Evolutionary conservation across 371 early-diverging fungal species (phyloP), one percentile per base, ranked within the genome.

Genomic region (Blakeslea trispora): DNA sequence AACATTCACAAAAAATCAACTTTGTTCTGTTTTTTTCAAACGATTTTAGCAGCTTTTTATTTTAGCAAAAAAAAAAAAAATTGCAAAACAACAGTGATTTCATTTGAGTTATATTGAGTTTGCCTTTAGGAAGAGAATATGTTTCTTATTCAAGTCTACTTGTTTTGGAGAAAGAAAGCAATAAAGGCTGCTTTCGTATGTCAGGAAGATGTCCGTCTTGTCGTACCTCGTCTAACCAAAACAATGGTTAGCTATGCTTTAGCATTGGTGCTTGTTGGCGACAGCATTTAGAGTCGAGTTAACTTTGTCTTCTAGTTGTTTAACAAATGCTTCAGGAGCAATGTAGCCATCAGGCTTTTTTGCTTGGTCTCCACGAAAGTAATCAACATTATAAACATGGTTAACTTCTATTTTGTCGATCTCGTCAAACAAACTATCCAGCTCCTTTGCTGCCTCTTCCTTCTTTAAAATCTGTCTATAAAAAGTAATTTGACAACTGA

Each of bases 301-400:
- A 15, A 69, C 61, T 44, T 52, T 64, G 10, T 57, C 45, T 19
- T 65, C 40, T 18, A 65, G 50, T 5, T 50, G 23, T 13, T 34
- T 45, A 1, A 65, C 42, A 49, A 57, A 55, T 4, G 39, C 44
- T 1, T 56, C 32, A 9, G 68, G 68, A 3, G 58, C 42, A 46
- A 59, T 45, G 39, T 65, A 65, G 14, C 40, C 31, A 8, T 50
- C 49, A 2, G 23, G 31, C 44, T 41, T 51, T 11, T 66, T 51
- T 15, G 50, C 34, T 8, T 52, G 55, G 21, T 44, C n/a, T 14
- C 55, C 59, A n/a, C 57, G 55, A 35, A 77, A 77, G 32, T 77
- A 69, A 9, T 71, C 77, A 6, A 64, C 68, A 21, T 51, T 60
- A 32, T 56, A 77, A 5, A 77, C 43, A 63, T 71, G 61, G 3